Conservation (phyloP, 164 flowering plant species). For the Magnolia changhungtana region DNA sequence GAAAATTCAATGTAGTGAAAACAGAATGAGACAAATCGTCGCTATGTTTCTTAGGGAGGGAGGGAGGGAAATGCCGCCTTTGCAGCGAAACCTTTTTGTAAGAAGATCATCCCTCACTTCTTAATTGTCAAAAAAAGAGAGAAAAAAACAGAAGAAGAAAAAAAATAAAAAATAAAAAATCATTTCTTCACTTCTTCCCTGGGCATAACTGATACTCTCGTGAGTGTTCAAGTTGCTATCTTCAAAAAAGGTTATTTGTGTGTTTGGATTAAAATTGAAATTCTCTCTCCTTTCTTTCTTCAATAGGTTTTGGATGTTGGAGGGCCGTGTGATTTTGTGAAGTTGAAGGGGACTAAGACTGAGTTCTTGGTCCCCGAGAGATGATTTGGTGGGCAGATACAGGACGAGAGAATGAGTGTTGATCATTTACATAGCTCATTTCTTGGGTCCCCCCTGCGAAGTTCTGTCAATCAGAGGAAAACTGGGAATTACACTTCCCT, state of each 20-base stretch:
- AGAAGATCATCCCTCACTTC: neutral
- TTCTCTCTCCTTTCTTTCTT: neutral
- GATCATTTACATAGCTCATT: constrained; percentile 38
- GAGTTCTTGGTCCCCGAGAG: constrained; percentile 66
- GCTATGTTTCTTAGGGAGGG: neutral
- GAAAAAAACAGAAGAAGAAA: no score
- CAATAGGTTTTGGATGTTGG: constrained; percentile 16
- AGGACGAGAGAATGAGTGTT: constrained; percentile 46
- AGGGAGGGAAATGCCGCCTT: neutral
- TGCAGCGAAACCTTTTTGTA: neutral
- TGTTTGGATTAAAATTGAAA: neutral
- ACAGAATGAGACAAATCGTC: no score
- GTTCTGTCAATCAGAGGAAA: constrained; percentile 24
- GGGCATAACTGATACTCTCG: neutral
- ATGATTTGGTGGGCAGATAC: constrained; percentile 24
- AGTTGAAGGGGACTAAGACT: constrained; percentile 61
- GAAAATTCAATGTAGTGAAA: no score
- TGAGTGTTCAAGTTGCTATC: neutral
- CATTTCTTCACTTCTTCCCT: neutral
- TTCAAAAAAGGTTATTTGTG: neutral
- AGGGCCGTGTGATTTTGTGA: constrained; percentile 16
- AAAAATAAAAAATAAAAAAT: no score
- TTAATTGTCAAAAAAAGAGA: neutral
- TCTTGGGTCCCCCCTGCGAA: constrained; percentile 44
- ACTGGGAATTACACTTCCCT: constrained; percentile 22